Evolutionary conservation across 352 stramenopile genomes (phyloP), one percentile per base, ranked within the genome.

Genomic region (Blastocystis sp.): DNA sequence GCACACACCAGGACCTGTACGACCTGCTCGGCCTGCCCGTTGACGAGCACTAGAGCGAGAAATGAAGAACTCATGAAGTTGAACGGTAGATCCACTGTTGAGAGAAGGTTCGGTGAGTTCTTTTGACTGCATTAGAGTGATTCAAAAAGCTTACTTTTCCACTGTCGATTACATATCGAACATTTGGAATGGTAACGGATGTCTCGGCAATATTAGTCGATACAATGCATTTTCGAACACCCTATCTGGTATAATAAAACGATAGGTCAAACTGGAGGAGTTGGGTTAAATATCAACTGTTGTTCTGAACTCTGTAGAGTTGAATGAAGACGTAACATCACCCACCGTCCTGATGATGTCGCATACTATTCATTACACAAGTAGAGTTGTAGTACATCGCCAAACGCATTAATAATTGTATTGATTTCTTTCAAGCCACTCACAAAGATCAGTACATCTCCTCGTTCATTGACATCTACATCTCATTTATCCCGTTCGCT

Each of bases 171-270:
- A 99, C 97, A 89, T 97, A 96, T 4, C 95, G 92, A 29, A 98
- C 95, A 79, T 98, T 97, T 39, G 97, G 97, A 90, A 99, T 99
- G 7, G 97, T 99, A 87, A 99, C 98, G 29, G 95, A 98, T 55
- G 96, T 98, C 91, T 98, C 95, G 50, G 95, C 95, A 91, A 98
- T 98, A 91, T 98, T 98, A n/a, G 95, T 98, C 29, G 94, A 93
- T 18, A 93, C 62, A 13, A 94, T 88, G 39, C 77, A 88, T 41
- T 88, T 88, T 8, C 77, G 3, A 13, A 88, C 66, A 23, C 77
- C 77, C 77, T 88, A 23, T 34, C 29, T 23, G 47, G 23, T 50
- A 41, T 5, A 88, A 1, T 7, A 2, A 59, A 4, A 18, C 3
- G 70, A 26, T 37, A 29, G 11, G 20, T 34, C 3, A 18, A 15